Conservation (phyloP, 2,329 filamentous ascomycete species). For the Alternaria burnsii region DNA sequence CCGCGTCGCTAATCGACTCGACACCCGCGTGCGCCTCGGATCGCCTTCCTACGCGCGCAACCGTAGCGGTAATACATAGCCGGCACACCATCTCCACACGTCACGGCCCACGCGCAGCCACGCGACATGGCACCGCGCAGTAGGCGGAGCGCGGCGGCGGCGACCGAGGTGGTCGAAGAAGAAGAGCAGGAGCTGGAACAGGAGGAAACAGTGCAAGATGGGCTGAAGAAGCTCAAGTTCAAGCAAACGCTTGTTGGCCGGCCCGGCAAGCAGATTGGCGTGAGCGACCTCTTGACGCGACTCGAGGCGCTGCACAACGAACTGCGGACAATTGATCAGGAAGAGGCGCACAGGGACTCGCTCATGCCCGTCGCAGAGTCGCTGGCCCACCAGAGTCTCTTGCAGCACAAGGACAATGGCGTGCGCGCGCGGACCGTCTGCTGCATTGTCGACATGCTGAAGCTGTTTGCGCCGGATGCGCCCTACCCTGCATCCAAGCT, state of each 20-base stretch:
- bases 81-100: conserved; percentile 1
- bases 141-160: conserved; percentile 49
- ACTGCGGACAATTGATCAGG: conserved; percentile 85
- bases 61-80: not conserved
- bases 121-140: conserved; percentile 51
- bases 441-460: conserved; percentile 91
- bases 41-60: conserved; percentile 10
- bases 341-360: conserved; percentile 83
- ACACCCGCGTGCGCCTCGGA: conserved; percentile 14
- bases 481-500: conserved; percentile 90
- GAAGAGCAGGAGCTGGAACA: conserved; percentile 38
- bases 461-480: conserved; percentile 91
- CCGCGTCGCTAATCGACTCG: conserved; percentile 22
- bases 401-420: conserved; percentile 91
- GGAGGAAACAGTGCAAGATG: conserved; percentile 58
- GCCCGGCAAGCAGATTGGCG: conserved; percentile 86
- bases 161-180: conserved; percentile 38
- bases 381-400: conserved; percentile 79
- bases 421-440: conserved; percentile 88
- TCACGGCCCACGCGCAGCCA: conserved; percentile 35
- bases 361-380: conserved; percentile 84
- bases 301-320: conserved; percentile 84
- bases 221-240: conserved; percentile 69
- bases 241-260: conserved; percentile 89
- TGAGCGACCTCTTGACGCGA: conserved; percentile 80